Percentiles rank a stretch among this genome's conserved stretches.
phyloP scores from a whole-genome alignment of 2,329 filamentous ascomycete species.

The Metarhizium anisopliae region DNA sequence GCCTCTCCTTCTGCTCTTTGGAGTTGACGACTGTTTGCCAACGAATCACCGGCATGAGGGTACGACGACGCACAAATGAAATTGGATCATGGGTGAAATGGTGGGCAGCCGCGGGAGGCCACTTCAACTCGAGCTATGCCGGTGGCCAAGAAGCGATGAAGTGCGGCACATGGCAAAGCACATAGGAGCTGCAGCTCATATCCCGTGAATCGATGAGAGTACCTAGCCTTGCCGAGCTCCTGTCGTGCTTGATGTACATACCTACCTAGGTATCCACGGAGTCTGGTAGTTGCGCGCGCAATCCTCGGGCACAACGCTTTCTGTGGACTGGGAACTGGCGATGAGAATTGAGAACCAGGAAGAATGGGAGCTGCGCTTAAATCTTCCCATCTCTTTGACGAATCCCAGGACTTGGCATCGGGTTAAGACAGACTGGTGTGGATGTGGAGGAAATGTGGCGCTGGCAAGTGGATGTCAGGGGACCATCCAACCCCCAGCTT shows the following conservation, averaged over 20 bases:
- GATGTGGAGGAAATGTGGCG: slow-evolving; percentile 1
- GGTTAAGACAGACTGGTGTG: background rate
- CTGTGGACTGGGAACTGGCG: background rate
- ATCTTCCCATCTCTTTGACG: background rate
- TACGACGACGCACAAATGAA: background rate
- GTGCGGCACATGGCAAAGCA: background rate
- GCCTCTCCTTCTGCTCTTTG: background rate
- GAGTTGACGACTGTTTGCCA: background rate
- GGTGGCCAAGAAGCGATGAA: background rate
- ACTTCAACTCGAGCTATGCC: background rate
- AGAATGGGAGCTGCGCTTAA: background rate
- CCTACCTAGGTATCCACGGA: too few relatives aligned
- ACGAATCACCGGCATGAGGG: background rate
- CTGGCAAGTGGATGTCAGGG: slow-evolving; percentile 2
- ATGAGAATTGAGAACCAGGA: background rate
- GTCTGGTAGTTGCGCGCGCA: too few relatives aligned
- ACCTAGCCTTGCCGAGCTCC: background rate
- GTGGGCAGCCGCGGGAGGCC: background rate
- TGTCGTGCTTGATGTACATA: background rate
- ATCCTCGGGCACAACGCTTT: background rate
- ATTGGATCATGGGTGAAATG: background rate
- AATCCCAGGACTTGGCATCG: background rate
- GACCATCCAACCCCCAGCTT: background rate
- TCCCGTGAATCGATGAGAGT: background rate
- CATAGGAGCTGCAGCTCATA: background rate